Percentiles rank a stretch among this genome's conserved stretches.
Conservation (phyloP, 2,329 filamentous ascomycete species). For the Penicillium sp. region DNA sequence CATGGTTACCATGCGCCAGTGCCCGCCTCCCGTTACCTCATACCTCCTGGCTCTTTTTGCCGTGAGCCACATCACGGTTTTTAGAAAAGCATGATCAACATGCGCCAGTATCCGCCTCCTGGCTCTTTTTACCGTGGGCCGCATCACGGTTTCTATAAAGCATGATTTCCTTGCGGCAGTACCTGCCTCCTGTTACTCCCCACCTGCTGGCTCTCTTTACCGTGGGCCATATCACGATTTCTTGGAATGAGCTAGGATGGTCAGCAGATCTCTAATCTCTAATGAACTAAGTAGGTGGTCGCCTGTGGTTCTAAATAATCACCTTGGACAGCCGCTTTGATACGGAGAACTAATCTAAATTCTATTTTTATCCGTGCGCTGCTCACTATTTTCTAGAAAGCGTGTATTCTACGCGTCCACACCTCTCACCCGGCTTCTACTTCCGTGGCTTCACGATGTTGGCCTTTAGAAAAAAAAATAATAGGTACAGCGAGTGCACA, state of each 20-base stretch:
- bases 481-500: not conserved
- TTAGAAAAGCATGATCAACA: not conserved
- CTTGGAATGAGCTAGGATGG: not conserved
- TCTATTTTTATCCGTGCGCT: not conserved
- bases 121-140: not conserved
- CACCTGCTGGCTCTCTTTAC: too few species aligned
- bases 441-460: not conserved
- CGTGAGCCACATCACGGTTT: not conserved
- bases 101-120: not conserved
- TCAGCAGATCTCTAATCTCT: not conserved
- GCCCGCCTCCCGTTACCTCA: too few species aligned
- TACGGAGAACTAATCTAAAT: not conserved
- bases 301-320: not conserved
- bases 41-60: not conserved
- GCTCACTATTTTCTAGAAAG: not conserved
- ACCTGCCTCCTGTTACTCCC: too few species aligned
- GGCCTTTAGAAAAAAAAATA: constrained; percentile 1
- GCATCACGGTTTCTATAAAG: not conserved
- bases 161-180: not conserved
- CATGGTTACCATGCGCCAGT: too few species aligned
- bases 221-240: too few species aligned
- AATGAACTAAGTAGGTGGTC: not conserved
- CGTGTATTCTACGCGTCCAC: not conserved
- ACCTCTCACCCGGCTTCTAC: not conserved
- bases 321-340: not conserved